Evolutionary conservation across 495 filamentous ascomycete species (phyloP), one percentile per base, ranked within the genome.

Genomic region (Astrothelium macrocarpum): DNA sequence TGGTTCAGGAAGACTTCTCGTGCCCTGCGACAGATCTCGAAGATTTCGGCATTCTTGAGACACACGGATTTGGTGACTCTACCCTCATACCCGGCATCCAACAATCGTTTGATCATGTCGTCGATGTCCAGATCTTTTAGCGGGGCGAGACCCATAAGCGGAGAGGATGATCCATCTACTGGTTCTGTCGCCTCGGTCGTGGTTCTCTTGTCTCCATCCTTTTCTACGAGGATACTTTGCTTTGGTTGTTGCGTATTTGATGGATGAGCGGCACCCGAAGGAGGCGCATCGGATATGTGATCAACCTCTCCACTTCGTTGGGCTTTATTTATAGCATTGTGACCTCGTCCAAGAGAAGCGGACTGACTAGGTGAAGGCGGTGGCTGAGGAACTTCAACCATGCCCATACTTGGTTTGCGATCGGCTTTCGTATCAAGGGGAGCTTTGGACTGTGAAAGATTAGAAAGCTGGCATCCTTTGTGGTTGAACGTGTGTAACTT

Each of bases 1-100:
- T 99, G 94, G 11, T 86, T 89, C 4, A 99, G 79, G 63, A 99
- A 92, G 23, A 92, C 79, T 76, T 97, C 94, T 25, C 91, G 83
- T 1, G 87, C 90, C 14, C 89, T 88, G 36, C 85, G 81, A 74
- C 95, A 97, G 63, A 99, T 91, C 29, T 92, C 91, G 42, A 83
- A 87, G 62, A 99, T 97, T 74, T 99, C 94, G 25, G 92, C 94
- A 74, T 97, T 97, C 82, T 96, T 96, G 58, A 99, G 76, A 67
- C 91, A 96, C 2, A 97, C 91, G 23, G 90, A 89, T 79, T 99
- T 99, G 59, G 94, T 97, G 68, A 97, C 89, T 73, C 97, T 97
- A 53, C 91, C 89, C 34, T 94, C 90, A 72, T 99, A 97, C 25
- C 86, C 94, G 28, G 94, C 94, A 75, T 97, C 94, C 39, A 97